Conservation (phyloP, 116 monocot genomes). For the Phalaenopsis hybrid region DNA sequence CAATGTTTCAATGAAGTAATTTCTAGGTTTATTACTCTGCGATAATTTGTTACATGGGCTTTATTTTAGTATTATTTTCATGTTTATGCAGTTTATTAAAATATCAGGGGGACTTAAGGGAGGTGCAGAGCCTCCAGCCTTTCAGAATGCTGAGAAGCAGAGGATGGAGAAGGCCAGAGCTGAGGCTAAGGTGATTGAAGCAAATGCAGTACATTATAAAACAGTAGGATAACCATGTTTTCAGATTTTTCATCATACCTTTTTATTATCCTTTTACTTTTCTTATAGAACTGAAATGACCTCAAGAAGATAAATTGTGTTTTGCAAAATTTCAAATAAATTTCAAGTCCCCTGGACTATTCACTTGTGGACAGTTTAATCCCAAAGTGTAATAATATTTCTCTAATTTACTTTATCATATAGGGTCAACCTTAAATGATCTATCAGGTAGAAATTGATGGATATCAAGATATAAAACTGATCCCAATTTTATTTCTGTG, state of each 20-base stretch:
- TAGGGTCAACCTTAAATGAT: too few species aligned
- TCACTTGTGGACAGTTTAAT: too few species aligned
- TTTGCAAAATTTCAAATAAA: too few species aligned
- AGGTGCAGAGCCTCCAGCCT: constrained; percentile 85
- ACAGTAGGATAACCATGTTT: background rate
- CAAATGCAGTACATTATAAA: constrained; percentile 11
- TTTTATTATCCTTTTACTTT: background rate
- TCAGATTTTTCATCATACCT: background rate
- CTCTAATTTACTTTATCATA: too few species aligned
- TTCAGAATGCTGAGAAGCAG: constrained; percentile 75
- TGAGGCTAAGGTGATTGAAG: constrained; percentile 23
- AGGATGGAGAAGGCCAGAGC: constrained; percentile 29
- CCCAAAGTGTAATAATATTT: too few species aligned
- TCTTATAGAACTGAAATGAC: background rate
- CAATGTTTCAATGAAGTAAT: constrained; percentile 66
- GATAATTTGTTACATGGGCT: background rate
- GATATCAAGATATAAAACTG: too few species aligned
- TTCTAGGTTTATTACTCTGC: background rate
- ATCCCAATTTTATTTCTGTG: too few species aligned
- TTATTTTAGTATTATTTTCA: background rate
- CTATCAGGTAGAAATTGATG: too few species aligned
- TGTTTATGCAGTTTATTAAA: constrained; percentile 52
- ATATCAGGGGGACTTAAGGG: constrained; percentile 85
- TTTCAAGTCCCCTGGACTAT: too few species aligned
- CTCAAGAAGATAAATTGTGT: background rate